phyloP scores from a whole-genome alignment of 1,284 basidiomycete genomes.

The Somion occarium region DNA sequence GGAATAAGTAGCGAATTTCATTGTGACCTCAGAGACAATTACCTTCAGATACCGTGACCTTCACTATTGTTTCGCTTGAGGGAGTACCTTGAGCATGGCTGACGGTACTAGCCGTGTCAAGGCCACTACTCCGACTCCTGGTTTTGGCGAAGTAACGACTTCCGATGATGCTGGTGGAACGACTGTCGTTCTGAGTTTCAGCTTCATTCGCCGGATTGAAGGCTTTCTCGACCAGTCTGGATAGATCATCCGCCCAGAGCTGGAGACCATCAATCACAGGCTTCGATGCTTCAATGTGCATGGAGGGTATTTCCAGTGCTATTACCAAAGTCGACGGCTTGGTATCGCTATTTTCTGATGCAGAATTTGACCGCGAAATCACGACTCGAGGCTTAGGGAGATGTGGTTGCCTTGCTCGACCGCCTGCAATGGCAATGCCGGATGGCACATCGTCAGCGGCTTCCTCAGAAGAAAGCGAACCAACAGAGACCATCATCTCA shows the following conservation, averaged over 20 bases:
- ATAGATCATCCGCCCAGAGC: constrained; percentile 80
- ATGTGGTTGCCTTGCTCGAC: not conserved
- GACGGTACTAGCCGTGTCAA: constrained; percentile 28
- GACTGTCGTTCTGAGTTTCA: constrained; percentile 36
- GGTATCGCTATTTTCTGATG: constrained; percentile 6
- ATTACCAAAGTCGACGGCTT: constrained; percentile 37
- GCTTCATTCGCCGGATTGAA: constrained; percentile 15
- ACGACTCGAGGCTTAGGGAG: constrained; percentile 8
- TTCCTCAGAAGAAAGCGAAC: not conserved
- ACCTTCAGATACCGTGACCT: constrained; percentile 58
- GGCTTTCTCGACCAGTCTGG: constrained; percentile 56
- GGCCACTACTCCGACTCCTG: constrained; percentile 34
- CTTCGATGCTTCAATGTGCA: constrained; percentile 63
- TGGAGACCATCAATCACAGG: constrained; percentile 69
- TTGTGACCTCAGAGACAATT: constrained; percentile 14
- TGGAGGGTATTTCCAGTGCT: constrained; percentile 58
- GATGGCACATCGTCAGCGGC: not conserved
- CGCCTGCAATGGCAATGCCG: not conserved
- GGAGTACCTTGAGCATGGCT: constrained; percentile 21
- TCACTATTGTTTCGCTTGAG: constrained; percentile 45
- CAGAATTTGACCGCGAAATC: constrained; percentile 7
- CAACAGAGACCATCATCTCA: not conserved
- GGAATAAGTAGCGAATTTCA: too few species aligned
- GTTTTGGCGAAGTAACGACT: constrained; percentile 75
- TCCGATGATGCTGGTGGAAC: constrained; percentile 72